Base-by-base conservation (phyloP, 176 grass and related monocot species). In the Oryza brachyantha region DNA sequence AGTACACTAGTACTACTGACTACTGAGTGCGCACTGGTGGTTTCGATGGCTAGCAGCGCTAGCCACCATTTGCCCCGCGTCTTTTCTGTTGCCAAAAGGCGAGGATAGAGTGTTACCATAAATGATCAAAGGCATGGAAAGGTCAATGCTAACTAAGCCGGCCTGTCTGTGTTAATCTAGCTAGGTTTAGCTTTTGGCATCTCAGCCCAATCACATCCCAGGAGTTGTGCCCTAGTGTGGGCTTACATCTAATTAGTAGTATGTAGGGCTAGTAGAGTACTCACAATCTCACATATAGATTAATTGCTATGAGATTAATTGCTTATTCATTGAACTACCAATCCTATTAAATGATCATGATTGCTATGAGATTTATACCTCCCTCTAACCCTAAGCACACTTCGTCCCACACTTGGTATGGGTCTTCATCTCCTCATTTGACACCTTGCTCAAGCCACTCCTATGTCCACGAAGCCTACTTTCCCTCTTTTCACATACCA, bases 11-110 rank as follows among this genome's bases (percentile, higher is more conserved):
- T n/a, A 52, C 48, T n/a, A 26, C 21, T 14, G 26, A 3, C 52
- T 19, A 5, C 2, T 25, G 4, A 24, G 75, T 68, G 76, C 76
- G 86, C 81, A 29, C 70, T 70, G 34, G 73, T 37, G 45, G 27
- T 22, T 19, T 54, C 50, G 50, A 5, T 54, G 50, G 50, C 50
- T 21, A 54, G 5, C 16, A n/a, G 17, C 50, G 6, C 11, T 14
- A 27, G 26, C 35, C n/a, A 39, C 52, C 67, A 64, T 42, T 74
- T 40, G 76, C 76, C 76, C 21, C 5, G 71, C 32, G 17, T 52
- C 34, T 88, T 75, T 75, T 76, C 70, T 69, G 76, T 55, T 37
- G 82, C 76, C 29, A 64, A 57, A 59, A 75, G 69, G 34, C 32
- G 14, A 55, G 52, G n/a, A 52, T 52, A 52, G 48, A 21, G 21